phyloP scores from a whole-genome alignment of 495 filamentous ascomycete species.

The Penicillium soppii region DNA sequence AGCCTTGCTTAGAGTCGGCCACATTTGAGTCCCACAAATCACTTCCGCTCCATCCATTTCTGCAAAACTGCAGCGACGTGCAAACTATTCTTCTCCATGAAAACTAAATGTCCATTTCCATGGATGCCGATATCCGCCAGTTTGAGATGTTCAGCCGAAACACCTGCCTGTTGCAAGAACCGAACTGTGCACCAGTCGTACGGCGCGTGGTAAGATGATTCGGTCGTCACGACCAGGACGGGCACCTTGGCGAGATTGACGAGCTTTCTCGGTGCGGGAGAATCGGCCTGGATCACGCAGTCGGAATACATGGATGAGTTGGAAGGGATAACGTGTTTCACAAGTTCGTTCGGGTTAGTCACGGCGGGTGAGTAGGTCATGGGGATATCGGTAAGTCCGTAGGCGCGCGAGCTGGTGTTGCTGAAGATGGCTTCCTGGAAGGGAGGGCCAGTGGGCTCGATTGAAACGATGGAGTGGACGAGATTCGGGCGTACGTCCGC shows the following conservation, averaged over 20 bases:
- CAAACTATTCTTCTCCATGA: slow-evolving; percentile 61
- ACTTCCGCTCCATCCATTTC: slow-evolving; percentile 35
- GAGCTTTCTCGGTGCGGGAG: slow-evolving; percentile 44
- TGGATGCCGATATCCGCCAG: slow-evolving; percentile 45
- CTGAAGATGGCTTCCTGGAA: slow-evolving; percentile 37
- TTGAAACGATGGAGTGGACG: slow-evolving; percentile 46
- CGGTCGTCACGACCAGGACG: slow-evolving; percentile 48
- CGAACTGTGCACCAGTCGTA: slow-evolving; percentile 58
- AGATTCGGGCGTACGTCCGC: slow-evolving; percentile 46
- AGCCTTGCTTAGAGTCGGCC: too few species aligned
- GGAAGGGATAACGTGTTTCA: slow-evolving; percentile 24
- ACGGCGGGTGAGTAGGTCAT: slow-evolving; percentile 50
- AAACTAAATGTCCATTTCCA: slow-evolving; percentile 61
- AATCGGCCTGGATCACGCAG: slow-evolving; percentile 47
- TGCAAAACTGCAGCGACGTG: slow-evolving; percentile 42
- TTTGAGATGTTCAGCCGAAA: slow-evolving; percentile 42
- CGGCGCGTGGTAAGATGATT: slow-evolving; percentile 54
- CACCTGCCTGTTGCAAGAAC: slow-evolving; percentile 57
- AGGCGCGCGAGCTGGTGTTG: slow-evolving; percentile 27
- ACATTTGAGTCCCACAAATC: too few species aligned
- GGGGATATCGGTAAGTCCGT: slow-evolving; percentile 49
- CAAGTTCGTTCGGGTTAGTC: slow-evolving; percentile 25
- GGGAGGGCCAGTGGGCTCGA: slow-evolving; percentile 57
- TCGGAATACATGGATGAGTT: slow-evolving; percentile 16
- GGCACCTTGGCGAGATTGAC: slow-evolving; percentile 46